Base-by-base conservation (phyloP, 306 rosid species). In the Myrica gale region DNA sequence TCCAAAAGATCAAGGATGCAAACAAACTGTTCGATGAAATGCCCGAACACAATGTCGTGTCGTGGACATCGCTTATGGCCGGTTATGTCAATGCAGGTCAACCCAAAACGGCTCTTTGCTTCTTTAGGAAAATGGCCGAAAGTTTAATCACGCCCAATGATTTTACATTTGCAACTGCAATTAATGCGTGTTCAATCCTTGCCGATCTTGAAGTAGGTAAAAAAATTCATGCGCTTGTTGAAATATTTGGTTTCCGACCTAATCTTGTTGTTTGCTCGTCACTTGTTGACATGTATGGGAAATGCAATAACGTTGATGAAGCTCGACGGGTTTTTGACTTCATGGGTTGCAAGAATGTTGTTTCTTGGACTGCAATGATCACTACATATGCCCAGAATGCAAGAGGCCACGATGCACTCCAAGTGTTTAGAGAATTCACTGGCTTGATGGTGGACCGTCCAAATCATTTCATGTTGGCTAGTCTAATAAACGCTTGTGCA, bases 351-450 rank as follows among this genome's bases (percentile, higher is more conserved):
- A 87, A 88, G 84, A 88, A 88, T 77, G 86, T 90, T 78, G 89
- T 93, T 72, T 85, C 97, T 20, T 93, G 98, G 98, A 91, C 90
- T 79, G 83, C 96, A n/a, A 88, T 93, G 87, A 85, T 93, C 79
- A 72, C 92, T n/a, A 72, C 96, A 0, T 91, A 91, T 83, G 85
- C 88, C 55, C 97, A 93, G 80, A 88, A 91, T 72, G 96, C 89
- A 19, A 82, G 71, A 79, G 96, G 96, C 21, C 67, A 88, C 42
- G 72, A 50, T 47, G 92, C 93, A 9, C 84, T 91, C 42, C 79
- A 76, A 68, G 46, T 88, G 61, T 82, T 90, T 46, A 81, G 79
- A 71, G 88, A 91, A 78, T 91, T 88, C 83, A 87, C 46, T 68
- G 43, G 75, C 58, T 74, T 63, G 71, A 78, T 47, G 50, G 17